Evolutionary conservation across 306 rosid species (phyloP), one percentile per base, ranked within the genome.

Genomic region (Heteromeles arbutifolia): DNA sequence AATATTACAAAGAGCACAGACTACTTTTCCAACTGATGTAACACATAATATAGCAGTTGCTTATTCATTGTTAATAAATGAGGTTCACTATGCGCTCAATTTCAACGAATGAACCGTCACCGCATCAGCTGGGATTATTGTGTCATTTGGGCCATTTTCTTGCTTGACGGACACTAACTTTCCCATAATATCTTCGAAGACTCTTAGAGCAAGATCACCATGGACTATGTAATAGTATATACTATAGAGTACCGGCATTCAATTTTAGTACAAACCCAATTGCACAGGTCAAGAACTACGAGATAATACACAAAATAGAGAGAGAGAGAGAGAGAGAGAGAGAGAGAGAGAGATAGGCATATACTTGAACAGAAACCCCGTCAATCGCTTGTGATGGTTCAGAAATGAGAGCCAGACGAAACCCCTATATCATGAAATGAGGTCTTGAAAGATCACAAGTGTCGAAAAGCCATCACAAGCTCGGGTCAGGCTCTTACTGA

Each of bases 401-500:
- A 59, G 80, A 76, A 41, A 54, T 31, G 39, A 72, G 75, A 57
- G 76, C 22, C 22, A 58, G 15, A 44, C 50, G 15, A 44, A 57
- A 11, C 67, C 39, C 25, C 43, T 8, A 17, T 39, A 64, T 64
- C 22, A 64, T 15, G 43, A 31, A 18, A 29, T 19, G 24, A 64
- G 68, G 37, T n/a, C 67, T 58, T 25, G 1, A 25, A 34, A 41
- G 56, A 73, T 15, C 17, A 39, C 4, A 9, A 37, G 26, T 59
- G n/a, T 39, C 26, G 19, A 58, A 32, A 64, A 53, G 72, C 1
- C 52, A 76, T 85, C 84, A 86, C 56, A 5, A 43, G 73, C 52
- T 52, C 3, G 72, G 80, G 1, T 69, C 81, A 34, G 79, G 76
- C 74, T 79, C 86, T 79, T 84, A 87, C 34, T 80, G 87, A 37